A percentile compares a stretch with the other conserved stretches of the same genome.
Evolutionary conservation across 371 early-diverging fungal species (phyloP).

Genomic region (Funneliformis caledonium): DNA sequence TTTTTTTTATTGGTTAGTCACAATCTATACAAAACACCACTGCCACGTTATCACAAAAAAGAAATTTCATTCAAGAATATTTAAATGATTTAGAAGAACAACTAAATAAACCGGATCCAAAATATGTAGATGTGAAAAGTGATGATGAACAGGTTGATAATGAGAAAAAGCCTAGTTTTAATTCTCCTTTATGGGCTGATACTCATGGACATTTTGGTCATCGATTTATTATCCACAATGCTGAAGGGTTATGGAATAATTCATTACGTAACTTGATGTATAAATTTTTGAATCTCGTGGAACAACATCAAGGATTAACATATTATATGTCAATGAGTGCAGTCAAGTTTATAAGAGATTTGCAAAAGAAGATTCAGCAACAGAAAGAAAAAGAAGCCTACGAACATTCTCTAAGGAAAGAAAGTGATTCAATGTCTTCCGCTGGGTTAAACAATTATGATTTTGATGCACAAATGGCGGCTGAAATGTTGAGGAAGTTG

Average conservation of each 20-base stretch:
- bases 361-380: conserved; percentile 45
- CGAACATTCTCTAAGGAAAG: conserved; percentile 42
- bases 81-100: background rate
- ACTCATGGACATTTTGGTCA: conserved; percentile 54
- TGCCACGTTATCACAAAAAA: conserved; percentile 52
- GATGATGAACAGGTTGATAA: conserved; percentile 44
- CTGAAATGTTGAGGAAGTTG: conserved; percentile 60
- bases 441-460: conserved; percentile 46
- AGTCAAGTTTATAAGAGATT: conserved; percentile 55
- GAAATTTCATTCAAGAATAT: conserved; percentile 51
- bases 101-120: background rate
- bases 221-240: conserved; percentile 57
- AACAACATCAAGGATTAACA: conserved; percentile 50
- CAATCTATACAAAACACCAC: conserved; percentile 30
- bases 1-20: background rate
- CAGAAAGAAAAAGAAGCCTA: conserved; percentile 38
- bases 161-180: background rate
- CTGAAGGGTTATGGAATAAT: conserved; percentile 60
- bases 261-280: conserved; percentile 56
- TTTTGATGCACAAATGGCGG: conserved; percentile 51
- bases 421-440: conserved; percentile 37
- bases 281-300: conserved; percentile 54
- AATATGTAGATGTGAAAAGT: background rate
- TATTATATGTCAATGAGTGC: conserved; percentile 59
- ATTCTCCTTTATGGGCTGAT: conserved; percentile 50